Evolutionary conservation across 2,329 filamentous ascomycete species (phyloP), one percentile per base, ranked within the genome.

Genomic region (Trichocomaceae sp.): DNA sequence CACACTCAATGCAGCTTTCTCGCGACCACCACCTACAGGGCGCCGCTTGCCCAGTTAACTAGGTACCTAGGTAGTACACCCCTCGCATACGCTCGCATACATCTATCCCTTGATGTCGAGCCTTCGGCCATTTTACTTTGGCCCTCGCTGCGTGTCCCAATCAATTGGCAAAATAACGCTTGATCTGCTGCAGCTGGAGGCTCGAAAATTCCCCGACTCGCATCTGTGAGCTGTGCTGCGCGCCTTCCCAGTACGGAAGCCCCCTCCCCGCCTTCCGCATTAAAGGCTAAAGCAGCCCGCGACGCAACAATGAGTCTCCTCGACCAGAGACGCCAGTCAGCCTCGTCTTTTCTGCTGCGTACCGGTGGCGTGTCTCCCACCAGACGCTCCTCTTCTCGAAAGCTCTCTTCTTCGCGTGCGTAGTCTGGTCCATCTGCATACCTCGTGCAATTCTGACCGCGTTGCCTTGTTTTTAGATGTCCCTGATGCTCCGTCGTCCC

Each of bases 291-390:
- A 48, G 50, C 29, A 53, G 51, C 31, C 48, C n/a, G 23, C 8
- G n/a, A 23, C 17, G 22, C 9, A 31, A n/a, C 7, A 50, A 57
- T 57, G 56, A 52, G 47, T 48, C n/a, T 53, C 7, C 37, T 51
- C 52, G 52, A 57, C n/a, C 52, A 52, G 33, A 48, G 52, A 55
- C 52, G 37, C 26, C 20, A 23, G 17, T 45, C 50, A 22, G 45
- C 33, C n/a, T 51, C 52, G 13, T 35, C 56, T n/a, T 45, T 55
- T n/a, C 17, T 57, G n/a, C 52, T 39, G 23, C 56, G 52, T 9
- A 55, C 48, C 15, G 31, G 52, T n/a, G 52, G 56, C 6, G 42
- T 55, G 19, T 57, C 56, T 46, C 56, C 56, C 10, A 57, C 56
- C 17, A 33, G 44, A 35, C 52, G 56, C 22, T 48, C 48, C 15